Base-by-base conservation (phyloP, 2,329 filamentous ascomycete species). In the Ophiostoma sp. region DNA sequence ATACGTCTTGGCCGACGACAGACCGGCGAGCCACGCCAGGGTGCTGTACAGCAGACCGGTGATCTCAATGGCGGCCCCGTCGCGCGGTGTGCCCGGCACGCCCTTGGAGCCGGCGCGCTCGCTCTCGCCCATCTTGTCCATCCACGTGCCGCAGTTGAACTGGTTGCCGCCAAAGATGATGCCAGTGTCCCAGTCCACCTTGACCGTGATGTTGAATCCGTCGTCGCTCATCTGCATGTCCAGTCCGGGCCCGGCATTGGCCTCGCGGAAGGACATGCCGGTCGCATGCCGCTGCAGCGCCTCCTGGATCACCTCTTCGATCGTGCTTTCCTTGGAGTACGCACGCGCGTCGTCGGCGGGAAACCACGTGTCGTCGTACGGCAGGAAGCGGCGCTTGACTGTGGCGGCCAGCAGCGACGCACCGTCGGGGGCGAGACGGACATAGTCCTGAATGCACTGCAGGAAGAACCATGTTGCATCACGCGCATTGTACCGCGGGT, bases 121-220 rank as follows among this genome's bases (percentile, higher is more conserved):
- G 71, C 93, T 97, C 78, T 99, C 95, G n/a, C 95, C 95, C 95
- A 99, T 99, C 84, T 99, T 99, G 83, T 99, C 95, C 93, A 97
- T 97, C 95, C 95, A 99, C 1, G 95, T 99, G 66, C 95, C 95
- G 74, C 96, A 99, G 78, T 99, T 99, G 79, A 81, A 84, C 76
- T 97, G 93, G 75, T 92, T 98, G 45, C 96, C 95, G 68, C 96
- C 95, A 75, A 96, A 97, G 69, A 99, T 89, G 71, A 99, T 85
- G 36, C 95, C 96, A 5, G 88, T 95, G 44, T 85, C 81, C 94
- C 94, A 98, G 76, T 99, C 94, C 11, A 96, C 91, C 70, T 90
- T 86, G 73, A 98, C 89, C 70, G 95, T 88, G 72, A 97, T 92
- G 75, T 97, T 88, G 82, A 99, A 99, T 0, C 95, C 95, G 74